Evolutionary conservation across 2,329 filamentous ascomycete genomes (phyloP).

Genomic region (Xylaria sp.): DNA sequence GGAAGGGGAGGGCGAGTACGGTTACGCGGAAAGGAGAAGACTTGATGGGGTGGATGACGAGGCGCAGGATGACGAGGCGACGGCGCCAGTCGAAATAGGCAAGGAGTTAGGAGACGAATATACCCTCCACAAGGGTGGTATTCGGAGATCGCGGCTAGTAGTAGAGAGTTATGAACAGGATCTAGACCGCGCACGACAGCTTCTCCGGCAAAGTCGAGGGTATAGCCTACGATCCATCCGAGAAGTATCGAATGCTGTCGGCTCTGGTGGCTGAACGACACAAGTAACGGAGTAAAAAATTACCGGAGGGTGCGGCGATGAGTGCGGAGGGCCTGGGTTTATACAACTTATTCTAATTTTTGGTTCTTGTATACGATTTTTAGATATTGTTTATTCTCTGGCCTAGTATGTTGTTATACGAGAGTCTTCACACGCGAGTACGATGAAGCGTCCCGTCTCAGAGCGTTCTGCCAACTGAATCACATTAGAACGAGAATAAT

Average conservation of each 20-base stretch:
- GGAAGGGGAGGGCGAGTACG: not conserved
- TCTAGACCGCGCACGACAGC: slow-evolving; percentile 30
- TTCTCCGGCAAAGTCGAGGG: slow-evolving; percentile 27
- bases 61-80: slow-evolving; percentile 1
- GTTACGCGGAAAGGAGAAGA: not conserved
- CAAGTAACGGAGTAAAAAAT: slow-evolving; percentile 36
- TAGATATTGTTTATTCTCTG: slow-evolving; percentile 28
- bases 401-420: slow-evolving; percentile 26
- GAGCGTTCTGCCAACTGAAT: slow-evolving; percentile 8
- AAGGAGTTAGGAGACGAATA: not conserved
- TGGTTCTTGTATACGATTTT: slow-evolving; percentile 33
- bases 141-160: slow-evolving; percentile 34
- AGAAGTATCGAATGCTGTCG: slow-evolving; percentile 5
- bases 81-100: not conserved
- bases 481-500: slow-evolving; percentile 21
- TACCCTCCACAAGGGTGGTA: slow-evolving; percentile 13
- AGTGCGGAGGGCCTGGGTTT: slow-evolving; percentile 40
- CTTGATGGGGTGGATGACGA: not conserved
- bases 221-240: slow-evolving; percentile 24
- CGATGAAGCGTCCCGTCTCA: not conserved
- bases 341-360: slow-evolving; percentile 30
- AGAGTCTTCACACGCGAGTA: slow-evolving; percentile 5
- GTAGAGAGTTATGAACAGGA: slow-evolving; percentile 38
- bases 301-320: slow-evolving; percentile 21
- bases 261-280: slow-evolving; percentile 22